A percentile compares a stretch with the other conserved stretches of the same genome.
Conservation (phyloP, 108 stramenopile genomes). For the Asterionellopsis glacialis region DNA sequence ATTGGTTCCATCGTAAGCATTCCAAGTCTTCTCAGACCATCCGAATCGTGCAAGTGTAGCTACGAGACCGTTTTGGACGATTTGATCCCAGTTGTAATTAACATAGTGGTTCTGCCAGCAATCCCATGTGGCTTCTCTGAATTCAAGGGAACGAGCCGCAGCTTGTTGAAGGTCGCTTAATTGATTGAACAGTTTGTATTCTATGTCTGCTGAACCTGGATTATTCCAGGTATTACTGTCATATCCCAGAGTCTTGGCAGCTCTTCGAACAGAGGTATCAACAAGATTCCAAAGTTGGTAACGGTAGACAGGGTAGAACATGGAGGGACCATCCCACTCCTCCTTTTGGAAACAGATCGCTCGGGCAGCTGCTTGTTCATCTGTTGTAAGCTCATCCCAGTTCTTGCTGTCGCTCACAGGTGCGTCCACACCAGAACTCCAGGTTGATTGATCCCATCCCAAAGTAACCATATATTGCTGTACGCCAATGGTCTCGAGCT, state of each 20-base stretch:
- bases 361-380: background rate
- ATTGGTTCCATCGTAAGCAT: too few relatives aligned
- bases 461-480: background rate
- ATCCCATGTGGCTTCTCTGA: constrained; percentile 30
- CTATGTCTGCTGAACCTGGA: constrained; percentile 5
- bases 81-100: constrained; percentile 18
- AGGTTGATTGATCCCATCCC: constrained; percentile 24
- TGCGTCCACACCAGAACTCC: constrained; percentile 13
- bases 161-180: background rate
- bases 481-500: constrained; percentile 4
- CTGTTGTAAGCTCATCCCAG: background rate
- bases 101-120: constrained; percentile 45
- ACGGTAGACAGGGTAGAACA: too few relatives aligned
- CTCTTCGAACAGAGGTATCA: too few relatives aligned
- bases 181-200: background rate
- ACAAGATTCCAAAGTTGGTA: too few relatives aligned
- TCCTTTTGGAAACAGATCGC: background rate
- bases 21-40: too few relatives aligned
- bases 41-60: too few relatives aligned
- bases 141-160: background rate
- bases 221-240: constrained; percentile 9
- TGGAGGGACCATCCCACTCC: background rate
- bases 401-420: background rate
- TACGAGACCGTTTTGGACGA: too few relatives aligned
- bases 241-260: background rate